phyloP scores from a whole-genome alignment of 805 yeast species.

The Lipomyces chichibuensis region DNA sequence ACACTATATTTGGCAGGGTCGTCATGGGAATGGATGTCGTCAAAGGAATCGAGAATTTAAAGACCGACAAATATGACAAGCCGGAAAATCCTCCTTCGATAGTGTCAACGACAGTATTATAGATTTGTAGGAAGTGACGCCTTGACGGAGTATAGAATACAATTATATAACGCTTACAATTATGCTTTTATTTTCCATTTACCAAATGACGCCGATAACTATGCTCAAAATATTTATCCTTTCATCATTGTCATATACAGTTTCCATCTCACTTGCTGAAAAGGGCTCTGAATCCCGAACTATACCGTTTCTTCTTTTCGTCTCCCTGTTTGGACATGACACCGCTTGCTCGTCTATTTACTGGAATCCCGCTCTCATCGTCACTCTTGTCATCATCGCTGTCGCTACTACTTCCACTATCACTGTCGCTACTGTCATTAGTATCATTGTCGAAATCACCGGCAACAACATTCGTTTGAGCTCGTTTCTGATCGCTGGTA shows the following conservation, averaged over 20 bases:
- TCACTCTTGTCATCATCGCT: conserved; percentile 13
- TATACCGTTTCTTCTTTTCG: conserved; percentile 18
- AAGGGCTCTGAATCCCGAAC: conserved; percentile 26
- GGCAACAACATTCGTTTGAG: not conserved
- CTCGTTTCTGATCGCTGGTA: not conserved
- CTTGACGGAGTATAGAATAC: not conserved
- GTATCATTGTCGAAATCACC: not conserved
- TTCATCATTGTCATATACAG: not conserved
- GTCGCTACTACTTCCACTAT: conserved; percentile 8
- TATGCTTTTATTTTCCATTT: not conserved
- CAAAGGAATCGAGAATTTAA: conserved; percentile 52
- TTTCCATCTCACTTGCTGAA: conserved; percentile 6
- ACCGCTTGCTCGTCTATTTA: conserved; percentile 21
- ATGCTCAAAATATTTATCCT: not conserved
- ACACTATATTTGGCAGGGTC: conserved; percentile 61
- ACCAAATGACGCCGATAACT: not conserved
- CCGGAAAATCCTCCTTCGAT: conserved; percentile 48
- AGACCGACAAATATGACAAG: conserved; percentile 51
- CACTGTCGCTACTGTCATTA: conserved; percentile 11
- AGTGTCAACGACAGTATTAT: conserved; percentile 25
- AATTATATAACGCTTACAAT: not conserved
- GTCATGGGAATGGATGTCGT: conserved; percentile 55
- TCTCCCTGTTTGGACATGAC: not conserved
- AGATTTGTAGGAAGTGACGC: not conserved
- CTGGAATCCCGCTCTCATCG: conserved; percentile 28